A percentile compares a stretch with the other conserved stretches of the same genome.
Conservation (phyloP, 2,329 filamentous ascomycete genomes). For the Ascochyta rabiei region DNA sequence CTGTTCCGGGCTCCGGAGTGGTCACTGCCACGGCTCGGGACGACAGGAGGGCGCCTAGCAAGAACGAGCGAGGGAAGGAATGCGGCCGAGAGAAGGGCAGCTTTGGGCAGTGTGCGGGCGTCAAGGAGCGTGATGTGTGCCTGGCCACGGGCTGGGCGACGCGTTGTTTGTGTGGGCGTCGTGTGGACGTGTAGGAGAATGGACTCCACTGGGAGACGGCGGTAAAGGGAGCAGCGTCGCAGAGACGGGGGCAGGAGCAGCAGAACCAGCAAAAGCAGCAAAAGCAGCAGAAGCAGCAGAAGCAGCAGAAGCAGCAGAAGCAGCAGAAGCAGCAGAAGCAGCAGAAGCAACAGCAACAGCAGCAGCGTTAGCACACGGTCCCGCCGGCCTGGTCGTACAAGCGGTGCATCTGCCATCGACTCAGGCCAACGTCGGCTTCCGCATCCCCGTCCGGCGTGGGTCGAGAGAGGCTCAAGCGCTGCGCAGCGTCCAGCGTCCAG, state of each 20-base stretch:
- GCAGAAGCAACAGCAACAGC: not conserved
- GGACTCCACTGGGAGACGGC: slow-evolving; percentile 20
- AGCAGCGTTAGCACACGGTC: not conserved
- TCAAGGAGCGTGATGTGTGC: slow-evolving; percentile 4
- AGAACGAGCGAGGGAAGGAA: slow-evolving; percentile 3
- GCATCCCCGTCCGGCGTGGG: slow-evolving; percentile 15
- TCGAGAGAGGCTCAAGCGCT: slow-evolving; percentile 15
- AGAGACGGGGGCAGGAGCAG: slow-evolving; percentile 8
- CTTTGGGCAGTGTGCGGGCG: not conserved
- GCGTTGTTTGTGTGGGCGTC: not conserved
- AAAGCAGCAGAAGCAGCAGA: too few relatives aligned
- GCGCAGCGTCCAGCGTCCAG: not conserved
- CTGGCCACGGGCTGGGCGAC: not conserved
- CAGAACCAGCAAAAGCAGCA: not conserved
- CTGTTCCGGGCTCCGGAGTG: not conserved
- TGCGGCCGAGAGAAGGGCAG: not conserved
- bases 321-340: too few relatives aligned
- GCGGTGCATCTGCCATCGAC: slow-evolving; percentile 2
- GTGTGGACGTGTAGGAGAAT: not conserved
- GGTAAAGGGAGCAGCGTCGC: slow-evolving; percentile 27
- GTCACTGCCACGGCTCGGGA: slow-evolving; percentile 2
- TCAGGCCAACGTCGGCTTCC: slow-evolving; percentile 13
- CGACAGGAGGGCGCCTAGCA: not conserved
- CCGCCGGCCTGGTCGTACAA: too few relatives aligned
- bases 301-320: not conserved